Base-by-base conservation (phyloP, 2,329 filamentous ascomycete species). In the Penicillium sp. region DNA sequence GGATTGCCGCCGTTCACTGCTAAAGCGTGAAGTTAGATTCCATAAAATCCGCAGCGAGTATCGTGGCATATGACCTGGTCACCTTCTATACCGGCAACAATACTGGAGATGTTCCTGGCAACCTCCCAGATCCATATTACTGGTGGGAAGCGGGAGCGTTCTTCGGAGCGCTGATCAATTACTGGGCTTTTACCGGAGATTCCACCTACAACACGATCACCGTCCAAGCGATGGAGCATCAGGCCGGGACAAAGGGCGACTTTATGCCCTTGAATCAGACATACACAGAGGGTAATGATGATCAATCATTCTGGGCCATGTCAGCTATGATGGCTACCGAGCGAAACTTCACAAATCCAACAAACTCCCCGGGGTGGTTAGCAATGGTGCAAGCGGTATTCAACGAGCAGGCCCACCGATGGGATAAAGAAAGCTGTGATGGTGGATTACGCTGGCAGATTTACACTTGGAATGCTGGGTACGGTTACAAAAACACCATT, bases 311-410 rank as follows among this genome's bases (percentile, higher is more conserved):
- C 68, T 87, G 85, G 85, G 85, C 78, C 3, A 82, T 85, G 61
- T 80, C 82, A 28, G 84, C 83, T 44, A 84, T 87, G 79, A 79
- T 82, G 2, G 85, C 85, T 2, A 84, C 84, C 12, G 85, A 87
- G 58, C 63, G 72, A 1, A 77, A 75, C 42, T 78, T 77, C 33
- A 75, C 76, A 1, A 72, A 75, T 50, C 75, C 74, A 0, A 83
- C 86, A 0, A 66, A 80, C 0, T 85, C 84, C 59, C 87, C 90
- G 0, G 88, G 90, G 63, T 96, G 91, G 91, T 83, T 95, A n/a
- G 87, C 88, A 6, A 83, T 95, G 57, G 89, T 86, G 0, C 90
- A 93, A 75, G 90, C 89, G 10, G 89, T 92, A 2, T 96, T 94
- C 77, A 92, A 94, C 79, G 88, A 89, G 56, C 92, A 92, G 71